Percentiles rank a stretch among this genome's conserved stretches.
Conservation (phyloP, 1,284 basidiomycete genomes). For the Cryptococcus sp. region DNA sequence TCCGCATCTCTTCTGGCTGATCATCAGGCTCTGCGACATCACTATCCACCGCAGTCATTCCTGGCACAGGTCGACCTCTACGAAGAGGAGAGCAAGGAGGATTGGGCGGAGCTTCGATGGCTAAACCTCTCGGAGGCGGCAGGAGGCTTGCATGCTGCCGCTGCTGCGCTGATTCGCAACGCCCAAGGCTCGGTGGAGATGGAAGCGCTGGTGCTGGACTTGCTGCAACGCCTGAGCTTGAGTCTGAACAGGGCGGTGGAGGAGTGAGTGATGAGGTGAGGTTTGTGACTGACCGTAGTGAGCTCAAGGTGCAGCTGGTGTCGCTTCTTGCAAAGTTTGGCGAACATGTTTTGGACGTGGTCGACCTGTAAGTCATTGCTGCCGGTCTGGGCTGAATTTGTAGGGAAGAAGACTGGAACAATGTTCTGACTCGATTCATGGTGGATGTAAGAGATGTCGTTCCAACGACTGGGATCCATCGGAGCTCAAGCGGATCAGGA, state of each 20-base stretch:
- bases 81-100: constrained; percentile 79
- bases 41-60: constrained; percentile 67
- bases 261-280: not conserved
- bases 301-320: constrained; percentile 59
- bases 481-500: no score
- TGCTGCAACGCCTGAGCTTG: not conserved
- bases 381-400: not conserved
- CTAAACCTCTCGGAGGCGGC: constrained; percentile 43
- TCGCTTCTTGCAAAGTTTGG: constrained; percentile 62
- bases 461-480: no score
- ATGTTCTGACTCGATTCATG: constrained; percentile 4
- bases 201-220: not conserved
- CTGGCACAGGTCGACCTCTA: constrained; percentile 73
- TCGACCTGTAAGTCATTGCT: constrained; percentile 6
- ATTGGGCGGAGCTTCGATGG: constrained; percentile 68
- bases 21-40: constrained; percentile 63
- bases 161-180: not conserved
- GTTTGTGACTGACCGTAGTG: constrained; percentile 46
- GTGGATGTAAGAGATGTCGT: constrained; percentile 6
- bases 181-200: not conserved
- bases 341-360: constrained; percentile 51
- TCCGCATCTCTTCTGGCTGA: not conserved
- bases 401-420: constrained; percentile 11
- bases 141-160: not conserved
- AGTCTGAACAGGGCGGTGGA: not conserved